A percentile compares a stretch with the other conserved stretches of the same genome.
phyloP scores from a whole-genome alignment of 371 early-diverging fungal genomes.

The Choanephora cucurbitarum region DNA sequence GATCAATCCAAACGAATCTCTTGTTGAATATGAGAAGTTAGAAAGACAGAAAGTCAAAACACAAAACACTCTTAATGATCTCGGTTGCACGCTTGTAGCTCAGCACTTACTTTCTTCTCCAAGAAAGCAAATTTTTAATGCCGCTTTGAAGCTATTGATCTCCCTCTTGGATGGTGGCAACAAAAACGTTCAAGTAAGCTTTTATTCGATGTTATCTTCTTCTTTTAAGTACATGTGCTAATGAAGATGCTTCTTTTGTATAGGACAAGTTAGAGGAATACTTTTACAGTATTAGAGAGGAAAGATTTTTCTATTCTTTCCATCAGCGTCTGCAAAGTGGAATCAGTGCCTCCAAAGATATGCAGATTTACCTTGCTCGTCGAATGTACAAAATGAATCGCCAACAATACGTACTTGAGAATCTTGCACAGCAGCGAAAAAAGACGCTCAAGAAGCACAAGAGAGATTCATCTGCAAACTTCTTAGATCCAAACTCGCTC shows the following conservation, averaged over 20 bases:
- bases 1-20: slow-evolving; percentile 15
- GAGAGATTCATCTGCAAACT: slow-evolving; percentile 2
- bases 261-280: slow-evolving; percentile 22
- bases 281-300: slow-evolving; percentile 39
- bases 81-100: slow-evolving; percentile 58
- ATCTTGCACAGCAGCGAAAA: slow-evolving; percentile 2
- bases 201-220: too few relatives aligned
- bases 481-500: neutral
- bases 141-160: slow-evolving; percentile 47
- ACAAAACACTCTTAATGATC: slow-evolving; percentile 49
- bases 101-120: slow-evolving; percentile 55
- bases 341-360: slow-evolving; percentile 45
- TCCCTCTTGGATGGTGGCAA: slow-evolving; percentile 62
- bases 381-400: slow-evolving; percentile 37
- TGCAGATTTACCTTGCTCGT: slow-evolving; percentile 32
- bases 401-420: slow-evolving; percentile 31
- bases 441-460: neutral
- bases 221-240: too few relatives aligned
- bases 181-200: too few relatives aligned
- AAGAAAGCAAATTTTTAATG: slow-evolving; percentile 35
- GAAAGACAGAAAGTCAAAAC: slow-evolving; percentile 37
- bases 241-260: too few relatives aligned
- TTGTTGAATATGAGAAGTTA: slow-evolving; percentile 28
- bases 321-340: slow-evolving; percentile 48
- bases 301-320: slow-evolving; percentile 60